phyloP scores from a whole-genome alignment of 768 basidiomycete species.

The Boletus fagicola region DNA sequence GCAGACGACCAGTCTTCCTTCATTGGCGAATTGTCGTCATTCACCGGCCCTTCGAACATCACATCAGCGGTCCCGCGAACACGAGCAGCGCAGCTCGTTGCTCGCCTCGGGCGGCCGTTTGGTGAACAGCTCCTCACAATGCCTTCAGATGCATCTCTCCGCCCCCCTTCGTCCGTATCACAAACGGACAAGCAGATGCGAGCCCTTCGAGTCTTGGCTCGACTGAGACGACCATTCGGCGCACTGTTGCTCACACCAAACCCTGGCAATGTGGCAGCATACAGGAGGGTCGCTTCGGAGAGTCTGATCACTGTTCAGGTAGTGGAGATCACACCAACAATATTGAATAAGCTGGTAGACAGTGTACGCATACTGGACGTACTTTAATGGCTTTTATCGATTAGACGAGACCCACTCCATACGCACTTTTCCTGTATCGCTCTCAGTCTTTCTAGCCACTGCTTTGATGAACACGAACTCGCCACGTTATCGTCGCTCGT shows the following conservation, averaged over 20 bases:
- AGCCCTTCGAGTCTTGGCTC: neutral
- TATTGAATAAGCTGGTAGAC: neutral
- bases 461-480: neutral
- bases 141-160: neutral
- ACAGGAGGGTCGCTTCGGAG: neutral
- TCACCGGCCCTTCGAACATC: too few species aligned
- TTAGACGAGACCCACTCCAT: neutral
- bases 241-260: neutral
- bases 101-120: neutral
- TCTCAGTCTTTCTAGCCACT: neutral
- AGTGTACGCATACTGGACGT: neutral
- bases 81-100: neutral
- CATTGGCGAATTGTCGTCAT: too few species aligned
- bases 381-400: neutral
- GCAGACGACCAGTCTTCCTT: neutral
- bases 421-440: neutral
- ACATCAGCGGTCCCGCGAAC: neutral
- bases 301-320: neutral
- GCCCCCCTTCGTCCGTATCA: neutral
- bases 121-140: neutral
- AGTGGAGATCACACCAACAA: neutral
- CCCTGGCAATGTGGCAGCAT: neutral
- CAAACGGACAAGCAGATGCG: neutral
- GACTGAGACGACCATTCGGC: neutral
- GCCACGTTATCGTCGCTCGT: too few species aligned